Percentiles rank a stretch among this genome's conserved stretches.
Evolutionary conservation across 2,329 filamentous ascomycete genomes (phyloP).

Genomic region (Podosphaera aphanis): DNA sequence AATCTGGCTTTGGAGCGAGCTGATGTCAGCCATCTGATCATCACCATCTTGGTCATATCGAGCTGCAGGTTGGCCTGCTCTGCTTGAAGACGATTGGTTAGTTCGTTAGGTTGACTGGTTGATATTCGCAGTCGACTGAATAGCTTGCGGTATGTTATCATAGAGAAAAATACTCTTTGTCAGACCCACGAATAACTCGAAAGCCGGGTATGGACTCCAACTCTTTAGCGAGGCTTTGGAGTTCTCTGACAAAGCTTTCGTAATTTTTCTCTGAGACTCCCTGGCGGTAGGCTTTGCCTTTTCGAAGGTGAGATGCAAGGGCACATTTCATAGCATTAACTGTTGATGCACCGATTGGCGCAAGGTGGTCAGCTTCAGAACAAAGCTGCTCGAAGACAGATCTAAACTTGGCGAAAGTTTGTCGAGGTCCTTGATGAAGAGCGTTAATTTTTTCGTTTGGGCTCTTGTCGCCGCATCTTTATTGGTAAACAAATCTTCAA

Average conservation of each 20-base stretch:
- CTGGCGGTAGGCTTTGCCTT: not conserved
- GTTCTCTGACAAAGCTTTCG: not conserved
- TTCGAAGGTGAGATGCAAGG: not conserved
- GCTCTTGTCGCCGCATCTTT: not conserved
- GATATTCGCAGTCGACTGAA: not conserved
- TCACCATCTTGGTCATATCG: not conserved
- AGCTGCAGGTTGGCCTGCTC: not conserved
- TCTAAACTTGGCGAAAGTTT: not conserved
- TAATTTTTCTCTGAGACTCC: not conserved
- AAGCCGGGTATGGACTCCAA: not conserved
- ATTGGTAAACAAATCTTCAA: not conserved
- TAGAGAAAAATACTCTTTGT: slow-evolving; percentile 1
- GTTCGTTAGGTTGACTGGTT: not conserved
- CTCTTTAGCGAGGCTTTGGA: not conserved
- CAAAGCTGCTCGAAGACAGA: not conserved
- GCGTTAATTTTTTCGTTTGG: not conserved
- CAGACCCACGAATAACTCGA: not conserved
- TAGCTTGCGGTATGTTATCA: not conserved
- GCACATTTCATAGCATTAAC: not conserved
- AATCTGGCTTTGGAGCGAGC: not conserved
- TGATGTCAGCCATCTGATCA: not conserved
- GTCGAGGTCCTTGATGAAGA: not conserved
- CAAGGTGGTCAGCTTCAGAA: not conserved
- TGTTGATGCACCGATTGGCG: not conserved
- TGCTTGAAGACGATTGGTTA: not conserved